These are phyloP conservation scores for Domatiomyces catenatus DNA, from an alignment of 2,329 filamentous ascomycete species.

Conservation along the genomic window DNA sequence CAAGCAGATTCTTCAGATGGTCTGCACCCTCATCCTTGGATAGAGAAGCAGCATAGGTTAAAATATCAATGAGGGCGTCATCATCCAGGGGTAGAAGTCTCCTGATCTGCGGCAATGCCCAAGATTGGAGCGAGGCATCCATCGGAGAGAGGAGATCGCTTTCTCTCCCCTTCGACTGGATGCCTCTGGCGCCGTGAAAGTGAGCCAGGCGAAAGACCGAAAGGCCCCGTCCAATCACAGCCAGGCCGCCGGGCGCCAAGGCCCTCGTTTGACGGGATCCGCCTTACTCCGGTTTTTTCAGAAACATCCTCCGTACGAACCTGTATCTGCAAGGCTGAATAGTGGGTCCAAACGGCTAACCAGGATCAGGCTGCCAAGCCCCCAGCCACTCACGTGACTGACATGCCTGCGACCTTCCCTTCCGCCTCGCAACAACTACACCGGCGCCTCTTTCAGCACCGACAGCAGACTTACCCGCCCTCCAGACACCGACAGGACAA, in stretches of 20 bases:
- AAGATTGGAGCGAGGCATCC: slow-evolving; percentile 31
- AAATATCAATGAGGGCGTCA: slow-evolving; percentile 65
- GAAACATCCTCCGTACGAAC: too few species aligned
- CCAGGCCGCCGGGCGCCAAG: background rate
- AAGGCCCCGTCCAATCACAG: background rate
- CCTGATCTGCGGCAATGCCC: slow-evolving; percentile 57
- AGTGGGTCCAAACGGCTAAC: background rate
- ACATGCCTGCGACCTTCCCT: background rate
- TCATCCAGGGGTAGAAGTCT: slow-evolving; percentile 73
- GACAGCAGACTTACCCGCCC: background rate
- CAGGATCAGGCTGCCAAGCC: background rate
- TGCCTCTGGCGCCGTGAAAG: background rate
- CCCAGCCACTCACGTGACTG: background rate
- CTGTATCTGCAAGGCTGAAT: background rate
- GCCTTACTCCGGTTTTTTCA: background rate
- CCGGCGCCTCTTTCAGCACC: background rate
- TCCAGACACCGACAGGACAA: background rate
- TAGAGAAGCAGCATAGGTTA: slow-evolving; percentile 65
- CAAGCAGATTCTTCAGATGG: slow-evolving; percentile 76
- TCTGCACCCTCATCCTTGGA: slow-evolving; percentile 63
- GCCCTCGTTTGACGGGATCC: background rate
- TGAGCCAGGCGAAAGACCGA: background rate
- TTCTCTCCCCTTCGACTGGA: background rate
- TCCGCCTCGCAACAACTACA: background rate
- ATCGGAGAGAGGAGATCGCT: slow-evolving; percentile 8